These are phyloP conservation scores for Gomphus sp. DNA, from an alignment of 1,284 basidiomycete genomes.

Conservation along the genomic window DNA sequence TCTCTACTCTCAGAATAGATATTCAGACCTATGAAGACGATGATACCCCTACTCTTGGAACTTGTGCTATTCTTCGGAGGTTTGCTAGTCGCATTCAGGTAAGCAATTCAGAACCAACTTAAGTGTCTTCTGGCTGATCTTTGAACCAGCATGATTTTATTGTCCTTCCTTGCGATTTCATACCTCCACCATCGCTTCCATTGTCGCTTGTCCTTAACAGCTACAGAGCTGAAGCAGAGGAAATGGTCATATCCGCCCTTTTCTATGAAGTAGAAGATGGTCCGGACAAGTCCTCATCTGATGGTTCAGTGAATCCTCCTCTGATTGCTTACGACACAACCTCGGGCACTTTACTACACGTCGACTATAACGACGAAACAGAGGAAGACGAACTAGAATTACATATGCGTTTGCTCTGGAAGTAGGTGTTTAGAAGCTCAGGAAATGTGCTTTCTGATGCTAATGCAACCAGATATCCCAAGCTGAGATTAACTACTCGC, in stretches of 20 bases:
- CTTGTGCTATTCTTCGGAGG: slow-evolving; percentile 60
- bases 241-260: slow-evolving; percentile 66
- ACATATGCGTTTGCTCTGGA: slow-evolving; percentile 61
- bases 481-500: slow-evolving; percentile 57
- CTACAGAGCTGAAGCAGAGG: slow-evolving; percentile 66
- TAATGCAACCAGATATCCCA: slow-evolving; percentile 51
- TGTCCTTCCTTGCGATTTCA: slow-evolving; percentile 86
- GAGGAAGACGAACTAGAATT: slow-evolving; percentile 68
- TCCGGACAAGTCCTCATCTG: slow-evolving; percentile 24
- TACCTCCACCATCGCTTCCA: slow-evolving; percentile 65
- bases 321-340: slow-evolving; percentile 51
- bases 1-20: slow-evolving; percentile 58
- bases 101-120: not conserved
- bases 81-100: slow-evolving; percentile 57
- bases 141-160: slow-evolving; percentile 63
- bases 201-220: slow-evolving; percentile 70
- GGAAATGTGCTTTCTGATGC: slow-evolving; percentile 3
- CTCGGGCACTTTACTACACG: slow-evolving; percentile 59
- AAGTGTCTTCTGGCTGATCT: not conserved
- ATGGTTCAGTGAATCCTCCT: slow-evolving; percentile 55
- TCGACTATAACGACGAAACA: slow-evolving; percentile 56
- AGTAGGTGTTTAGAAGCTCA: slow-evolving; percentile 27
- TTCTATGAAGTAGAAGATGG: slow-evolving; percentile 61
- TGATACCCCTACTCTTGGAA: slow-evolving; percentile 52
- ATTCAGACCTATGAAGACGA: slow-evolving; percentile 70